Percentiles rank a stretch among this genome's conserved stretches.
Evolutionary conservation across 106 monocot genomes (phyloP).

Genomic region (Xerophyta viscosa): DNA sequence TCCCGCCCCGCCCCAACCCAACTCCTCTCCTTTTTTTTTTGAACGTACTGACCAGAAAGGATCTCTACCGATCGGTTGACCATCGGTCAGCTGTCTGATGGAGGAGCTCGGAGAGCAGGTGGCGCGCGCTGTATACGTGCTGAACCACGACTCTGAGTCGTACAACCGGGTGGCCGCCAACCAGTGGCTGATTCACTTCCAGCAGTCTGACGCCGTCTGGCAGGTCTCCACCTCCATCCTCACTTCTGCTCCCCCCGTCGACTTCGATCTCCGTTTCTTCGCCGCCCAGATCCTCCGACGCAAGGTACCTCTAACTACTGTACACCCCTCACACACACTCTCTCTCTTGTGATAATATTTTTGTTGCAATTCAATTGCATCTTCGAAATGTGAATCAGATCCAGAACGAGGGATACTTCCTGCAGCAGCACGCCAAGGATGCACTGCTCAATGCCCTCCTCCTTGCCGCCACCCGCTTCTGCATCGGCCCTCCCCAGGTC

Average conservation of each 20-base stretch:
- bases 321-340: neutral
- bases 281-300: slow-evolving; percentile 92
- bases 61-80: no score
- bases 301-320: slow-evolving; percentile 64
- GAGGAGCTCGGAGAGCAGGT: slow-evolving; percentile 61
- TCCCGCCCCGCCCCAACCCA: no score
- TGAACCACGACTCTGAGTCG: slow-evolving; percentile 78
- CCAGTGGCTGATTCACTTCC: slow-evolving; percentile 92
- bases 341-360: neutral
- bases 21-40: no score
- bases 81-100: neutral
- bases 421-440: slow-evolving; percentile 45
- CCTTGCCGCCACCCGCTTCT: slow-evolving; percentile 55
- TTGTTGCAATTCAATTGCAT: no score
- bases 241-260: slow-evolving; percentile 21
- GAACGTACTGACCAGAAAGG: no score
- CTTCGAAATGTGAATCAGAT: no score
- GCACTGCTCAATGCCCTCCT: slow-evolving; percentile 75
- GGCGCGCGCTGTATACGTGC: slow-evolving; percentile 75
- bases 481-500: slow-evolving; percentile 74
- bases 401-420: slow-evolving; percentile 58
- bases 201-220: slow-evolving; percentile 73
- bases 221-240: slow-evolving; percentile 80
- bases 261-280: slow-evolving; percentile 87
- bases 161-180: slow-evolving; percentile 84